phyloP scores from a whole-genome alignment of 169 alveolate species.

The Perkinsus olseni region DNA sequence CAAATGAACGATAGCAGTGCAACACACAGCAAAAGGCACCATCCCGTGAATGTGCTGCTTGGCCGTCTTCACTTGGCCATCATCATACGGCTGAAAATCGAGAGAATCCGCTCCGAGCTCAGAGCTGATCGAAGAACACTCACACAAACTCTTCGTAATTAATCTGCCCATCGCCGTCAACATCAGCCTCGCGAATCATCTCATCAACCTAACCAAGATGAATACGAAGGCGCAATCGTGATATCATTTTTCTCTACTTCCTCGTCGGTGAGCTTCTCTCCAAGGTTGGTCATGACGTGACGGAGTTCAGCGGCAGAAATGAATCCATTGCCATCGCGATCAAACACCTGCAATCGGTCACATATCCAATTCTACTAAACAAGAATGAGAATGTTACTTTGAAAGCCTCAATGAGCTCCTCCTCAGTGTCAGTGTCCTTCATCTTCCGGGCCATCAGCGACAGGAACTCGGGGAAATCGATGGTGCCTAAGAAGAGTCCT shows the following conservation, averaged over 20 bases:
- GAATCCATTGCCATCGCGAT: conserved; percentile 90
- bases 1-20: neutral
- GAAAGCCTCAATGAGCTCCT: conserved; percentile 96
- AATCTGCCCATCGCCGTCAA: conserved; percentile 93
- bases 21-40: neutral
- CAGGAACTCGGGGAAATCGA: conserved; percentile 98
- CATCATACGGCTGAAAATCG: neutral
- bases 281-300: conserved; percentile 92
- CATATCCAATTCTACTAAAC: too few relatives aligned
- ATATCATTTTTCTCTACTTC: too few relatives aligned
- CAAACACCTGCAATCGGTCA: conserved; percentile 74
- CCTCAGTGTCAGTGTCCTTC: conserved; percentile 98
- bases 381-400: conserved; percentile 44
- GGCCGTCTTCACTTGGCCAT: neutral
- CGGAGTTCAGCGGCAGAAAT: conserved; percentile 93
- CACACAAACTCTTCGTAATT: conserved; percentile 89
- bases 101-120: conserved; percentile 21
- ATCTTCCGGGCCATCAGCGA: conserved; percentile 98
- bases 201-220: conserved; percentile 63
- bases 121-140: conserved; percentile 64
- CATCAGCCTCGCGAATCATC: conserved; percentile 95
- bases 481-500: conserved; percentile 50
- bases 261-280: conserved; percentile 91
- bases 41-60: neutral
- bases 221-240: neutral